phyloP scores from a whole-genome alignment of 441 rosid species.

The Adansonia gregorii region DNA sequence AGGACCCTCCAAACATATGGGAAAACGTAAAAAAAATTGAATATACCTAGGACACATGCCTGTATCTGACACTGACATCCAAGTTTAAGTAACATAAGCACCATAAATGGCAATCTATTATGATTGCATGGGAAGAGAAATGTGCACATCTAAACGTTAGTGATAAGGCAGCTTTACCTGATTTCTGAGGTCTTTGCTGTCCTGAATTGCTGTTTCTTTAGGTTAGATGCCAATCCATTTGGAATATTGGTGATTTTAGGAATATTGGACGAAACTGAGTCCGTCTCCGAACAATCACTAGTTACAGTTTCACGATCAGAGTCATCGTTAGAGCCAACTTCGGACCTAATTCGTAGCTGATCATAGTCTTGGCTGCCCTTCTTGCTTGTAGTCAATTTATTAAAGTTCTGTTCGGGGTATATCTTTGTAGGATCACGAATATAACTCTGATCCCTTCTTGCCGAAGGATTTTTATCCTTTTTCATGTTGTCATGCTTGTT shows the following conservation, averaged over 20 bases:
- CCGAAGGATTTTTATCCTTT: slow-evolving; percentile 35
- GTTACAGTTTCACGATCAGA: slow-evolving; percentile 55
- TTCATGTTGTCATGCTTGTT: slow-evolving; percentile 43
- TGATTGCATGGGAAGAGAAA: background rate
- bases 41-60: too few species aligned
- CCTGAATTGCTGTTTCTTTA: slow-evolving; percentile 55
- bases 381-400: slow-evolving; percentile 34
- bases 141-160: background rate
- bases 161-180: slow-evolving; percentile 44
- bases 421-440: slow-evolving; percentile 40
- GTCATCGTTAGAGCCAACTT: slow-evolving; percentile 44
- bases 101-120: background rate
- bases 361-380: slow-evolving; percentile 55
- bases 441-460: slow-evolving; percentile 30
- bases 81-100: too few species aligned
- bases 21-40: too few species aligned
- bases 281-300: slow-evolving; percentile 68
- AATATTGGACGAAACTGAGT: slow-evolving; percentile 48
- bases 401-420: slow-evolving; percentile 43
- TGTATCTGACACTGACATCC: too few species aligned
- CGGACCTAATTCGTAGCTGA: slow-evolving; percentile 45
- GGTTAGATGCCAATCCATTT: slow-evolving; percentile 40
- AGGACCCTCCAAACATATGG: too few species aligned
- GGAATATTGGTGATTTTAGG: slow-evolving; percentile 50
- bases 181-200: slow-evolving; percentile 51